Conservation (phyloP, 768 basidiomycete species). For the Peribolospora baueri region DNA sequence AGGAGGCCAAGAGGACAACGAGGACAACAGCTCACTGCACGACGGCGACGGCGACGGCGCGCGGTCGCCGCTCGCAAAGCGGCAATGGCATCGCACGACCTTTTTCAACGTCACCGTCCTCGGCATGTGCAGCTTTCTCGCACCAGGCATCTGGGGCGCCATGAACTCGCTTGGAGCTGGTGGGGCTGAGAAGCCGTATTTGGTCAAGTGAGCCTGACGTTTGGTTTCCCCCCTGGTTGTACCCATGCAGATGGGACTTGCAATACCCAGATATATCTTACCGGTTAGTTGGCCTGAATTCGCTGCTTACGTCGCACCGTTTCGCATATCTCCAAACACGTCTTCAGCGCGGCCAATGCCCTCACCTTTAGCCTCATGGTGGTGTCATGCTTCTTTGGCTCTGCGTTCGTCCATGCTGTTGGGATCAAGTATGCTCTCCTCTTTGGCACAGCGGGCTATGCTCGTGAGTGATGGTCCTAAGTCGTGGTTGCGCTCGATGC, state of each 20-base stretch:
- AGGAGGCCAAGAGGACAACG: no score
- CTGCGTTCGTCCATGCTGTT: neutral
- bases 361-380: slow-evolving; percentile 7
- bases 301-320: no score
- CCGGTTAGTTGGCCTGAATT: no score
- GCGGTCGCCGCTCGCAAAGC: neutral
- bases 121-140: slow-evolving; percentile 2
- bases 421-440: slow-evolving; percentile 4
- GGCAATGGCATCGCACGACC: slow-evolving; percentile 1
- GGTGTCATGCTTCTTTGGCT: slow-evolving; percentile 2
- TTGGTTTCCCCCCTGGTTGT: neutral
- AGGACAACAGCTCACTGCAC: no score
- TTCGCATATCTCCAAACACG: neutral
- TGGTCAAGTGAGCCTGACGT: neutral
- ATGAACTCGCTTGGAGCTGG: slow-evolving; percentile 7
- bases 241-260: neutral
- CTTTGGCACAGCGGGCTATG: slow-evolving; percentile 3
- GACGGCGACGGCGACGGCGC: no score
- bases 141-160: slow-evolving; percentile 7
- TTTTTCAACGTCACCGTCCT: neutral
- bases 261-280: neutral
- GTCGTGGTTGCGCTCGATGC: no score
- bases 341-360: neutral
- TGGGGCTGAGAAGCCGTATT: neutral
- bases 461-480: neutral